These are phyloP conservation scores for Dictyostelium intermedium DNA, from an alignment of 78 protist genomes.

Conservation along the genomic window DNA sequence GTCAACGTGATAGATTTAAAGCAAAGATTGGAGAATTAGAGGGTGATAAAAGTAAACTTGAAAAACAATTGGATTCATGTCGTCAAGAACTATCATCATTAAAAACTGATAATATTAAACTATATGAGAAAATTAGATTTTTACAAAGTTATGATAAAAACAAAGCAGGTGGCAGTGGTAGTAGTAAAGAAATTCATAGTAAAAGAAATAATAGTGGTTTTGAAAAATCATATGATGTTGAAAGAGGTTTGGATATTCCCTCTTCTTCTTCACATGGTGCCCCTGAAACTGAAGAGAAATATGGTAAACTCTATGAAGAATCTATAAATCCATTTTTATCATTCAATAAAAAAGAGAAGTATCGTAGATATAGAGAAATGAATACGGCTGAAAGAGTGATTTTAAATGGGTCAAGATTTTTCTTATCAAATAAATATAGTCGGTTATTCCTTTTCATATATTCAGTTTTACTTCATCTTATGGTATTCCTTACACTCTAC, in stretches of 20 bases:
- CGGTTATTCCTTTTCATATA: constrained; percentile 84
- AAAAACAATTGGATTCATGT: constrained; percentile 15
- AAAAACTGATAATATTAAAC: constrained; percentile 87
- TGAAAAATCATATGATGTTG: constrained; percentile 27
- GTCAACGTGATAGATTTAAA: constrained; percentile 89
- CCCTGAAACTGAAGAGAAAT: constrained; percentile 42
- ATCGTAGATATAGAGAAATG: constrained; percentile 76
- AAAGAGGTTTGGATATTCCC: constrained; percentile 19
- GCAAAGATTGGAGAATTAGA: constrained; percentile 67
- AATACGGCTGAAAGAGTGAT: constrained; percentile 80
- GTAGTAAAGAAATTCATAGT: neutral
- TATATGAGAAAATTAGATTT: constrained; percentile 90
- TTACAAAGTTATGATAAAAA: constrained; percentile 81
- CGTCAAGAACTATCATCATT: constrained; percentile 66
- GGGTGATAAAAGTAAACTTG: constrained; percentile 48
- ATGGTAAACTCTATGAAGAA: constrained; percentile 86
- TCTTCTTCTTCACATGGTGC: neutral
- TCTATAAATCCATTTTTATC: constrained; percentile 87
- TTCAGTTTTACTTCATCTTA: constrained; percentile 69
- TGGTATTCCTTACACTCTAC: constrained; percentile 81
- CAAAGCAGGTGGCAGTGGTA: neutral
- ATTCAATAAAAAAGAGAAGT: constrained; percentile 82
- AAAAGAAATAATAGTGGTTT: neutral
- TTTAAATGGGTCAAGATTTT: constrained; percentile 74
- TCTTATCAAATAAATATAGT: constrained; percentile 78